Percentiles rank a stretch among this genome's conserved stretches.
These are phyloP conservation scores for Heliamphora exappendiculata DNA, from an alignment of 148 eudicot species.

Conservation along the genomic window DNA sequence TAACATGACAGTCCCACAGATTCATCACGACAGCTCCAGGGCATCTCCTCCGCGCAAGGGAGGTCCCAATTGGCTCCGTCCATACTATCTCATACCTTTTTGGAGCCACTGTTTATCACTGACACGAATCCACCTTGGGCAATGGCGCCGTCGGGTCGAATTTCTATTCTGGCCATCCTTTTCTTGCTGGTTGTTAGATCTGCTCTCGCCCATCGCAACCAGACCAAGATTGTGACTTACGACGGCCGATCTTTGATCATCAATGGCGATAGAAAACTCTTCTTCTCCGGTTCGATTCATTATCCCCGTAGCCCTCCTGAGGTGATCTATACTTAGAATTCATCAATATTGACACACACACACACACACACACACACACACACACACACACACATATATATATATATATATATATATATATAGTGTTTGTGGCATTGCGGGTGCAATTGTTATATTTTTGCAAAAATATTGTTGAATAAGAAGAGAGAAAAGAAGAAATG, in stretches of 20 bases:
- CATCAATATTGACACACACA: too few relatives aligned
- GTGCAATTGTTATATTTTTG: too few relatives aligned
- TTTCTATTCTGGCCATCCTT: neutral
- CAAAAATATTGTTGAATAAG: too few relatives aligned
- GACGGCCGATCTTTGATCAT: slow-evolving; percentile 38
- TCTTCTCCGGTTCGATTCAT: slow-evolving; percentile 51
- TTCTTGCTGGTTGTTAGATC: neutral
- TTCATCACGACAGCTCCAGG: neutral
- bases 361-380: too few relatives aligned
- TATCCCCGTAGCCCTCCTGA: slow-evolving; percentile 39
- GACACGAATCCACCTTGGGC: neutral
- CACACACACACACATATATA: too few relatives aligned
- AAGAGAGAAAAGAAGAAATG: too few relatives aligned
- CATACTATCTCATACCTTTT: neutral
- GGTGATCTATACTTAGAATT: too few relatives aligned
- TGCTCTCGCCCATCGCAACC: neutral
- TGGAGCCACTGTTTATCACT: neutral
- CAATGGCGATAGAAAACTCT: slow-evolving; percentile 32
- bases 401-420: too few relatives aligned
- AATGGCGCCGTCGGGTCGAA: neutral
- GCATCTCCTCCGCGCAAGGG: neutral
- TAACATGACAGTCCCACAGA: neutral
- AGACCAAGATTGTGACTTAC: slow-evolving; percentile 24
- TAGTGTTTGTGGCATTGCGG: too few relatives aligned
- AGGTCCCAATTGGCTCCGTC: neutral